Evolutionary conservation across 257 asterid genomes (phyloP).

Genomic region (Capsicum baccatum): DNA sequence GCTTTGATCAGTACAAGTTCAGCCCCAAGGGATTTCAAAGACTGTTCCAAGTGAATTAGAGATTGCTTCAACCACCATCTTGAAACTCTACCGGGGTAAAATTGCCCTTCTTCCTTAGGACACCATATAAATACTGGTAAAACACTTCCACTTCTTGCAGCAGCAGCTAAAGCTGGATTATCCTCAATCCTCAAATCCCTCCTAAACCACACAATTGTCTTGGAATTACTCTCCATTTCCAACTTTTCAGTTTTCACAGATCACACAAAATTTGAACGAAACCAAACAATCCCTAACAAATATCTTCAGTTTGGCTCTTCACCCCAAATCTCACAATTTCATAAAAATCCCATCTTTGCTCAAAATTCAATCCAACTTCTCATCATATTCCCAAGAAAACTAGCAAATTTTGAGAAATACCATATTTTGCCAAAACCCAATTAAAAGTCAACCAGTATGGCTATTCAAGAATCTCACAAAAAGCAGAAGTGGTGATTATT

Average conservation of each 20-base stretch:
- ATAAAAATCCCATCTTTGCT: conserved; percentile 14
- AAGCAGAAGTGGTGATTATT: not conserved
- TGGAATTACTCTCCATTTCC: conserved; percentile 64
- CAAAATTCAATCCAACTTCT: not conserved
- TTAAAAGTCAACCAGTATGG: not conserved
- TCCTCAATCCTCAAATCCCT: conserved; percentile 95
- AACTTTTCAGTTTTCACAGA: conserved; percentile 16
- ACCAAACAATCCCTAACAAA: not conserved
- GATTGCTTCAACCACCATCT: conserved; percentile 98
- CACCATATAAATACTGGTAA: conserved; percentile 90
- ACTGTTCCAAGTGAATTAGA: conserved; percentile 68
- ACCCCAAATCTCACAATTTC: conserved; percentile 7
- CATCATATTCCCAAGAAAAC: conserved; percentile 19
- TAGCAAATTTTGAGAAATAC: not conserved
- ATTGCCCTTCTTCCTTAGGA: conserved; percentile 84
- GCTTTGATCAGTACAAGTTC: conserved; percentile 70
- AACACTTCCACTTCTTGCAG: conserved; percentile 74
- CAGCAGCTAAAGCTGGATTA: conserved; percentile 91
- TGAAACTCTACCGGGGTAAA: conserved; percentile 87
- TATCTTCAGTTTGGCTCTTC: not conserved
- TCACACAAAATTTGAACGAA: conserved; percentile 17
- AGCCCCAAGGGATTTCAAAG: conserved; percentile 84
- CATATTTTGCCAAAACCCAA: not conserved
- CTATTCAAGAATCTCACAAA: not conserved
- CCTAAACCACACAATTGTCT: conserved; percentile 90